These are phyloP conservation scores for Ajuga chamaepitys DNA, from an alignment of 257 asterid species.

Conservation along the genomic window DNA sequence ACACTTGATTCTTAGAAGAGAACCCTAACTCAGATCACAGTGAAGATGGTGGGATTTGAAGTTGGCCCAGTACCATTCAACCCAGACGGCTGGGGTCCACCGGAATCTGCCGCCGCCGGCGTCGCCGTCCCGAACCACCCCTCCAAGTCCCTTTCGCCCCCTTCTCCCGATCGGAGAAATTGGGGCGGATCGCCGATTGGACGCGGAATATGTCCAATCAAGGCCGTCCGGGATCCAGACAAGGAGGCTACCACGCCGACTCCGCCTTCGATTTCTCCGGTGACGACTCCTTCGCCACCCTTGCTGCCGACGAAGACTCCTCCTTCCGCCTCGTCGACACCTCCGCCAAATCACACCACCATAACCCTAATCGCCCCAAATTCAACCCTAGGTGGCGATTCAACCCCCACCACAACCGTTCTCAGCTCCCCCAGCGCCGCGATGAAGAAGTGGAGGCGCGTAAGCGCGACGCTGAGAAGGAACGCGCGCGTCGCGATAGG, in stretches of 20 bases:
- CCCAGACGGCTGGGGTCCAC: conserved; percentile 97
- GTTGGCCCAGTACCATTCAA: conserved; percentile 81
- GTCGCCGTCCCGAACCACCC: conserved; percentile 44
- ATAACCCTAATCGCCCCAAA: conserved; percentile 66
- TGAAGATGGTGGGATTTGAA: conserved; percentile 62
- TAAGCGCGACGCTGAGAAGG: conserved; percentile 92
- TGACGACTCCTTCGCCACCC: conserved; percentile 82
- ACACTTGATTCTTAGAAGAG: no score
- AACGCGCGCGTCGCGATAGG: conserved; percentile 75
- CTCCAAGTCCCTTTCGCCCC: conserved; percentile 92
- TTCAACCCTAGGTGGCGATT: conserved; percentile 84
- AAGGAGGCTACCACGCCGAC: conserved; percentile 51
- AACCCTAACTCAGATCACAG: no score
- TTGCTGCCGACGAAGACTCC: conserved; percentile 78
- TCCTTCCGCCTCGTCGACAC: conserved; percentile 90
- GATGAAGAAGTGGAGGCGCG: conserved; percentile 88
- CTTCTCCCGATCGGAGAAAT: conserved; percentile 86
- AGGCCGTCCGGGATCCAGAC: conserved; percentile 55
- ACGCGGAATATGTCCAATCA: conserved; percentile 54
- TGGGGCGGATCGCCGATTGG: conserved; percentile 95
- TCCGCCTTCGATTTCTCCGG: conserved; percentile 94
- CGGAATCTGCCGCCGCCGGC: conserved; percentile 38
- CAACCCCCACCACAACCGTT: conserved; percentile 48
- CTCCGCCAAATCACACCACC: conserved; percentile 64
- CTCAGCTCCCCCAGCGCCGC: conserved; percentile 91